These are phyloP conservation scores for Phytophthora colocasiae DNA, from an alignment of 352 stramenopile species.

Conservation along the genomic window DNA sequence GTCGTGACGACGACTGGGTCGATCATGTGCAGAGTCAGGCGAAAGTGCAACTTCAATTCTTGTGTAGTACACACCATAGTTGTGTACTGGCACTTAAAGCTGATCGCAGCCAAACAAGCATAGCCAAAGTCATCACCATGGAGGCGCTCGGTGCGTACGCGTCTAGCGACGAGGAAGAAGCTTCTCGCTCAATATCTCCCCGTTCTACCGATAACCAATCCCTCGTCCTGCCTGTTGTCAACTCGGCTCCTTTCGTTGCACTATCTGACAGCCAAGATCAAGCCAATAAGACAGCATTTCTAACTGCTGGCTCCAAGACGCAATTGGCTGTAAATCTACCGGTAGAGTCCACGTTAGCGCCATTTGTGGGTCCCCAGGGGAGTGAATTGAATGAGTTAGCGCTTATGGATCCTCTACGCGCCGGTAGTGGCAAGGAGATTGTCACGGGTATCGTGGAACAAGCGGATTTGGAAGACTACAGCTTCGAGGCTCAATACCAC, in stretches of 20 bases:
- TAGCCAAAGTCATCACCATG: conserved; percentile 28
- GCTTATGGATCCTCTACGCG: conserved; percentile 38
- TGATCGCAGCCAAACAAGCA: background rate
- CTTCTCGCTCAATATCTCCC: background rate
- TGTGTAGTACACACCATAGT: conserved; percentile 1
- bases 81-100: background rate
- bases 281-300: conserved; percentile 44
- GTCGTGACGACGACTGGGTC: conserved; percentile 9
- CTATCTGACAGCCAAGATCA: conserved; percentile 38
- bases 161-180: conserved; percentile 58
- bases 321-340: conserved; percentile 72
- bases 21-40: conserved; percentile 8
- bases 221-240: conserved; percentile 48
- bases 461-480: conserved; percentile 76
- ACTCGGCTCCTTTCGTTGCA: conserved; percentile 60
- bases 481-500: conserved; percentile 86
- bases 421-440: conserved; percentile 72
- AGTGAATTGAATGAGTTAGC: conserved; percentile 7
- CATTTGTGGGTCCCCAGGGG: conserved; percentile 51
- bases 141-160: conserved; percentile 55
- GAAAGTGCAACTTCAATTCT: conserved; percentile 12
- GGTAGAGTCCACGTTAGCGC: conserved; percentile 68
- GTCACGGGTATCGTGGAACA: conserved; percentile 81
- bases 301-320: conserved; percentile 42
- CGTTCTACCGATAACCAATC: conserved; percentile 20